phyloP scores from a whole-genome alignment of 2,329 filamentous ascomycete species.

The Scytalidium sp. region DNA sequence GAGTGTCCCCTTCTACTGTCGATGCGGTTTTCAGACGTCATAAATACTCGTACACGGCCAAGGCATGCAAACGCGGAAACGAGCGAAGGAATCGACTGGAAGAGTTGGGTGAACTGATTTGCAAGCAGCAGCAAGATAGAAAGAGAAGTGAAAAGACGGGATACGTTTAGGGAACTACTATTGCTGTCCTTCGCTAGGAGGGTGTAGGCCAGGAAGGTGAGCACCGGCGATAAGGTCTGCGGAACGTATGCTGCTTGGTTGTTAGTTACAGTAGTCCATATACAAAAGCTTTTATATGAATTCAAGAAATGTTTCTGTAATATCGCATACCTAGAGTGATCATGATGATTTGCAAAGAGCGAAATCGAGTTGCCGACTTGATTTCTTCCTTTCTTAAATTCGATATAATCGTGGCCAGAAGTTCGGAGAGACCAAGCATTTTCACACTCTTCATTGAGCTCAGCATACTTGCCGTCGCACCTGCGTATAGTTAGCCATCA shows the following conservation, averaged over 20 bases:
- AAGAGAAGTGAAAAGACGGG: conserved; percentile 20
- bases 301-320: conserved; percentile 1
- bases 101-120: conserved; percentile 13
- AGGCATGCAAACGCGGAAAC: conserved; percentile 16
- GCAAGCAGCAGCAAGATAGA: conserved; percentile 21
- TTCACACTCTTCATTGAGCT: conserved; percentile 7
- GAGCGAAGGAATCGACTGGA: conserved; percentile 17
- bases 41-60: conserved; percentile 19
- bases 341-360: too few relatives aligned
- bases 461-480: too few relatives aligned
- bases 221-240: neutral
- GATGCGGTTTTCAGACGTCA: conserved; percentile 2
- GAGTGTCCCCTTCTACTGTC: conserved; percentile 1
- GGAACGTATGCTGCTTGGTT: neutral
- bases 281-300: neutral
- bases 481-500: too few relatives aligned
- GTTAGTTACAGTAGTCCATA: neutral
- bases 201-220: conserved; percentile 1
- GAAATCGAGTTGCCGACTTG: conserved; percentile 39
- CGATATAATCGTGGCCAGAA: conserved; percentile 1
- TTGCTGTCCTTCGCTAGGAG: conserved; percentile 5
- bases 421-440: conserved; percentile 4
- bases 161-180: neutral
- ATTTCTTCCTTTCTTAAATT: conserved; percentile 29
- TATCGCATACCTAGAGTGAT: too few relatives aligned